These are phyloP conservation scores for Plasmodium billcollinsi DNA, from an alignment of 169 alveolate species.

Conservation along the genomic window DNA sequence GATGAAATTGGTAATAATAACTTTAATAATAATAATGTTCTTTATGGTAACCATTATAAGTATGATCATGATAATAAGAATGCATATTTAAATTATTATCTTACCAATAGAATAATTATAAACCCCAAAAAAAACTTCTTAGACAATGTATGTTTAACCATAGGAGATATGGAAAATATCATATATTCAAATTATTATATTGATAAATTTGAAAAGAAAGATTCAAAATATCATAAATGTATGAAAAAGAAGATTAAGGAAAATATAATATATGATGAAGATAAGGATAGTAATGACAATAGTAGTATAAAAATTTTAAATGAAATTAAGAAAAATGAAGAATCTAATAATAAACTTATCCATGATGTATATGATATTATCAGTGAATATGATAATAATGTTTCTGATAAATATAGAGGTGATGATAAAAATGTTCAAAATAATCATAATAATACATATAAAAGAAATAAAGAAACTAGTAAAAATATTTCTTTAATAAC, in stretches of 20 bases:
- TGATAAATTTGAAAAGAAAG: constrained; percentile 7
- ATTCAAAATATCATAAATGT: not conserved
- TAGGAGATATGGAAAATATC: constrained; percentile 20
- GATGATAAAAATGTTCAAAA: constrained; percentile 25
- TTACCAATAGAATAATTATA: too few relatives aligned
- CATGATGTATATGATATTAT: constrained; percentile 69
- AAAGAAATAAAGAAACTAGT: constrained; percentile 18
- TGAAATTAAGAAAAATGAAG: constrained; percentile 68
- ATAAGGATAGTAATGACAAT: constrained; percentile 23
- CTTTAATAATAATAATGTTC: too few relatives aligned
- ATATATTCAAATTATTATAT: constrained; percentile 9
- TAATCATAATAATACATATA: not conserved
- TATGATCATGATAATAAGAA: too few relatives aligned
- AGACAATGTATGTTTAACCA: constrained; percentile 21
- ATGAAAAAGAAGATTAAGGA: constrained; percentile 7
- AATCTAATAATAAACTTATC: constrained; percentile 50
- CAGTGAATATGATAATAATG: constrained; percentile 36
- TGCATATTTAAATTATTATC: too few relatives aligned
- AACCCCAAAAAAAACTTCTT: not conserved
- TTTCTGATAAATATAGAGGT: constrained; percentile 5
- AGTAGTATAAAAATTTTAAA: constrained; percentile 67
- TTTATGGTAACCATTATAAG: too few relatives aligned
- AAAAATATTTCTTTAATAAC: constrained; percentile 49
- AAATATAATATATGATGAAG: constrained; percentile 10
- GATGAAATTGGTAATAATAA: too few relatives aligned